Percentiles rank a stretch among this genome's conserved stretches.
Conservation (phyloP, 164 flowering plant species). For the Dillenia turbinata region DNA sequence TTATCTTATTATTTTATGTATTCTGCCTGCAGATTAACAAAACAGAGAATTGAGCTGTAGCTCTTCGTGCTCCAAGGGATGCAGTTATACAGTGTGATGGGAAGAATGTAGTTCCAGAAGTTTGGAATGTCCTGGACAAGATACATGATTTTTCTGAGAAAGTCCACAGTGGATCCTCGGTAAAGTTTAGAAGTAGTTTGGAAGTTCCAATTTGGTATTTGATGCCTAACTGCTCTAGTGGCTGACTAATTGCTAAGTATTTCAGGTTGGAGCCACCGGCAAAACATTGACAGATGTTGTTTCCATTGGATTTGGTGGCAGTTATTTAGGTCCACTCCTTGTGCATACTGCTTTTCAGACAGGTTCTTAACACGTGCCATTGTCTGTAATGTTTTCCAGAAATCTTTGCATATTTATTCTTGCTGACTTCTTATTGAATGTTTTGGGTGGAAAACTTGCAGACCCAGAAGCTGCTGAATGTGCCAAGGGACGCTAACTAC, state of each 20-base stretch:
- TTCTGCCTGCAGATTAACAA: constrained; percentile 60
- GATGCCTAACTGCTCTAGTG: background rate
- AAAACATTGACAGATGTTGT: constrained; percentile 74
- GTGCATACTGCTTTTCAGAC: constrained; percentile 98
- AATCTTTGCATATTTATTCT: background rate
- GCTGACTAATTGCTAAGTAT: background rate
- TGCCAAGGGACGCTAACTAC: constrained; percentile 84
- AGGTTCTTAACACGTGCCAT: constrained; percentile 29
- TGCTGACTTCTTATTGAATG: background rate
- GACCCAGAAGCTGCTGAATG: constrained; percentile 71
- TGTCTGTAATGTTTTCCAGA: no score
- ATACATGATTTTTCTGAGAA: constrained; percentile 75
- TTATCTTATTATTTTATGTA: background rate
- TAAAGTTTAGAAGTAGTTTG: constrained; percentile 21
- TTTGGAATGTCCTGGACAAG: constrained; percentile 93
- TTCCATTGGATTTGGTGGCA: constrained; percentile 91
- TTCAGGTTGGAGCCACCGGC: constrained; percentile 94
- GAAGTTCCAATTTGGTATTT: background rate
- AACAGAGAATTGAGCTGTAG: constrained; percentile 92
- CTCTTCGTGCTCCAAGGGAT: constrained; percentile 88
- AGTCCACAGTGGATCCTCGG: constrained; percentile 90
- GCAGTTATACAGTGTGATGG: constrained; percentile 72
- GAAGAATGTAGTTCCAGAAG: constrained; percentile 90
- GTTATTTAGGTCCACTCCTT: constrained; percentile 94
- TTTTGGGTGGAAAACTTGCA: constrained; percentile 25